phyloP scores from a whole-genome alignment of 2,329 filamentous ascomycete species.

The Aspergillus viridinutans region DNA sequence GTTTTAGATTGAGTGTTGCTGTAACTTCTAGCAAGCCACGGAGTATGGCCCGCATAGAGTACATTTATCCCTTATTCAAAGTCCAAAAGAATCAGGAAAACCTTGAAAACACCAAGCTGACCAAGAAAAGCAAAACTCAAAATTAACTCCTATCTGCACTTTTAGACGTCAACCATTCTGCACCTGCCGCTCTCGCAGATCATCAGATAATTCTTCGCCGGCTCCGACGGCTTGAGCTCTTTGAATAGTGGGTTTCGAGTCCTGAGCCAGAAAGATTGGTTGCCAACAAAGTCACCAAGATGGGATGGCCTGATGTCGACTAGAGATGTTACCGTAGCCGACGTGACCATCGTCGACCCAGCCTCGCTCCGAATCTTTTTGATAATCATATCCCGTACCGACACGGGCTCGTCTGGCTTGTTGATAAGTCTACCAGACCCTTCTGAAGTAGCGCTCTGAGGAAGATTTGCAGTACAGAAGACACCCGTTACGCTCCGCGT shows the following conservation, averaged over 20 bases:
- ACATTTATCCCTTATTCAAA: background rate
- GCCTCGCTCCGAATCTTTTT: constrained; percentile 33
- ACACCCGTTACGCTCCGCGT: constrained; percentile 57
- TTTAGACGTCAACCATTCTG: constrained; percentile 31
- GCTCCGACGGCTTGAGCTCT: constrained; percentile 30
- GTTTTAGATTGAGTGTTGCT: background rate
- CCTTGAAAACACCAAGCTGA: background rate
- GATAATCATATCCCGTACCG: constrained; percentile 26
- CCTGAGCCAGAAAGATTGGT: constrained; percentile 37
- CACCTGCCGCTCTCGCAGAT: constrained; percentile 38
- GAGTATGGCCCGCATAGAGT: background rate
- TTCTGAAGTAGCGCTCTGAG: constrained; percentile 1
- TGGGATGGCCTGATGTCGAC: constrained; percentile 35
- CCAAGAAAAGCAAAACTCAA: background rate
- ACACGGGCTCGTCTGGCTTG: constrained; percentile 20
- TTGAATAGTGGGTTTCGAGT: constrained; percentile 34
- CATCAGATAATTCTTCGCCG: constrained; percentile 36
- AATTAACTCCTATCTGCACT: background rate
- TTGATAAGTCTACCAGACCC: constrained; percentile 13
- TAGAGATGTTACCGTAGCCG: constrained; percentile 29
- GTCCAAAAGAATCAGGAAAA: background rate
- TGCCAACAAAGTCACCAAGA: constrained; percentile 30
- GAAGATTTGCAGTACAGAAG: constrained; percentile 37
- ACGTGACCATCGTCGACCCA: constrained; percentile 28
- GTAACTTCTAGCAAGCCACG: background rate